Conservation (phyloP, 306 rosid species). For the Spatholobus suberectus region DNA sequence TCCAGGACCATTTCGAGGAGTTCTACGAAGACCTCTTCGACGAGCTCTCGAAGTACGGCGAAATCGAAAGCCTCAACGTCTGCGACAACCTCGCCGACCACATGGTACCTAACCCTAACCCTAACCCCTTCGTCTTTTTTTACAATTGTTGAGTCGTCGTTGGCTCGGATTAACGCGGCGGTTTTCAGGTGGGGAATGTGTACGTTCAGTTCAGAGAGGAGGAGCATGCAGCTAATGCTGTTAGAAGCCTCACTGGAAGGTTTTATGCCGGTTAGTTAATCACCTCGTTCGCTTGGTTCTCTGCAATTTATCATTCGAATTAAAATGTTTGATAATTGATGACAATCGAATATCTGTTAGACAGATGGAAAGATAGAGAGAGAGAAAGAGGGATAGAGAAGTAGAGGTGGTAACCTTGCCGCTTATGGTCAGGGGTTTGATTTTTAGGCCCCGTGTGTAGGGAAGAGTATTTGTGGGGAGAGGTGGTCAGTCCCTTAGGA, state of each 20-base stretch:
- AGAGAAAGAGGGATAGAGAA: no score
- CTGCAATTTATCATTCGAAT: background rate
- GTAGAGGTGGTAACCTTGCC: no score
- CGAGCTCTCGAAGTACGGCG: conserved; percentile 71
- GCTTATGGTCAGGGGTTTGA: no score
- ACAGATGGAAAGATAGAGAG: no score
- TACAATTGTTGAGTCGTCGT: no score
- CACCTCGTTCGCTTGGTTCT: background rate
- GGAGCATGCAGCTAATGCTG: conserved; percentile 69
- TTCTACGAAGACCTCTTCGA: conserved; percentile 77
- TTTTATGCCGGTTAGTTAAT: conserved; percentile 69
- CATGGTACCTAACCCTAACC: conserved; percentile 44
- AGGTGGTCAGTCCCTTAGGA: no score
- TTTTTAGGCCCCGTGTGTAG: no score
- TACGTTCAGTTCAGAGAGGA: conserved; percentile 80
- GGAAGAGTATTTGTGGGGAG: no score
- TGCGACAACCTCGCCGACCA: conserved; percentile 83
- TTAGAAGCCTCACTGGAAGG: conserved; percentile 64
- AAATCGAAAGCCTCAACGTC: conserved; percentile 71
- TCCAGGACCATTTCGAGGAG: conserved; percentile 72
- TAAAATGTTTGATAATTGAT: background rate
- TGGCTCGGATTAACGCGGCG: background rate
- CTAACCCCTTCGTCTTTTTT: background rate
- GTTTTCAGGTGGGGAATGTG: conserved; percentile 74
- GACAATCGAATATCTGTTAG: background rate